phyloP scores from a whole-genome alignment of 2,329 filamentous ascomycete species.

The Berkeleyomyces rouxiae region DNA sequence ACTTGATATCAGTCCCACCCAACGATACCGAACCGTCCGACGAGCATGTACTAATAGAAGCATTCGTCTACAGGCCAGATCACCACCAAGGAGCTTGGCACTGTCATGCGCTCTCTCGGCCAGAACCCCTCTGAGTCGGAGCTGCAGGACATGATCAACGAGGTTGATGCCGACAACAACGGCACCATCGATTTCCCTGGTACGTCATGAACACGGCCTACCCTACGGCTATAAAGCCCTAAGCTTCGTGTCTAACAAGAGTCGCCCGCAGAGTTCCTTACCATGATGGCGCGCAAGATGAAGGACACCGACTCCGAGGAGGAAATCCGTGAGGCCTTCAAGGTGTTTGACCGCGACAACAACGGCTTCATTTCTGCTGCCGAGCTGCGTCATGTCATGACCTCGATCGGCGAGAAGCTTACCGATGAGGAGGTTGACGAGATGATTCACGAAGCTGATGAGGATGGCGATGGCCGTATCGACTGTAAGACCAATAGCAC shows the following conservation, averaged over 20 bases:
- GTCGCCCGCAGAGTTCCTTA: slow-evolving; percentile 55
- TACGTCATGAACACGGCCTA: slow-evolving; percentile 27
- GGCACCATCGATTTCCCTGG: slow-evolving; percentile 84
- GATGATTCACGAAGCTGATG: slow-evolving; percentile 84
- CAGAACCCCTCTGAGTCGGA: slow-evolving; percentile 84
- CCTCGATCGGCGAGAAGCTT: slow-evolving; percentile 79
- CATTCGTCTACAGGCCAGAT: slow-evolving; percentile 50
- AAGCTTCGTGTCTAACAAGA: slow-evolving; percentile 14
- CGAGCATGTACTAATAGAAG: neutral
- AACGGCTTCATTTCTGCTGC: slow-evolving; percentile 84
- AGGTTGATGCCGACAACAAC: slow-evolving; percentile 84
- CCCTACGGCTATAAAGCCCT: neutral
- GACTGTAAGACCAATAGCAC: slow-evolving; percentile 45
- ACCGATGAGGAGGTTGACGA: slow-evolving; percentile 83
- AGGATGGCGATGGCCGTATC: slow-evolving; percentile 76
- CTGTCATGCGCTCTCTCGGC: slow-evolving; percentile 77
- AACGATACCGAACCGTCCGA: too few species aligned
- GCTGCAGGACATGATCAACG: slow-evolving; percentile 87
- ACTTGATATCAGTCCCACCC: too few species aligned
- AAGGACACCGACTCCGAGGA: slow-evolving; percentile 86
- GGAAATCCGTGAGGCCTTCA: slow-evolving; percentile 80
- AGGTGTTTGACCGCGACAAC: slow-evolving; percentile 79
- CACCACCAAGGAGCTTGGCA: slow-evolving; percentile 79
- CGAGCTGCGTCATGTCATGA: slow-evolving; percentile 81
- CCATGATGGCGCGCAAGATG: slow-evolving; percentile 92